A percentile compares a stretch with the other conserved stretches of the same genome.
Evolutionary conservation across 1,284 basidiomycete genomes (phyloP).

Genomic region (Pseudozyma tsukubaensis): DNA sequence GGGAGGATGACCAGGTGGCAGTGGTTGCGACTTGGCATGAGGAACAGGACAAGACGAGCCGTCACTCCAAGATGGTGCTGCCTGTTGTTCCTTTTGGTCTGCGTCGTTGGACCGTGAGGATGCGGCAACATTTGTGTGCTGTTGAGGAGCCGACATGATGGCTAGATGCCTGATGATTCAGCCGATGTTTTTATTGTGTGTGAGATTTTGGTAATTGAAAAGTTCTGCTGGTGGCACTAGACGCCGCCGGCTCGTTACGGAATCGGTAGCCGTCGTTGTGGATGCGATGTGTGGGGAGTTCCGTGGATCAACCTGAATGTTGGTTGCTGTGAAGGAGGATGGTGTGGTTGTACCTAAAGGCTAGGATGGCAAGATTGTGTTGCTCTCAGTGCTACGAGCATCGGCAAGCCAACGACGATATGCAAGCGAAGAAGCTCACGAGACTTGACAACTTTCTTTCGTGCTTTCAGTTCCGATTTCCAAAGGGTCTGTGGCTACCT

Average conservation of each 20-base stretch:
- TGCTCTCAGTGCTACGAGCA: constrained; percentile 1
- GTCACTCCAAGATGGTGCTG: constrained; percentile 42
- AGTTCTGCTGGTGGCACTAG: too few relatives aligned
- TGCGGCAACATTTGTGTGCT: constrained; percentile 7
- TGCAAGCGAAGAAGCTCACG: constrained; percentile 18
- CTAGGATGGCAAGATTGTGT: not conserved
- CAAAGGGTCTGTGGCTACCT: not conserved
- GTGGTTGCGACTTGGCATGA: constrained; percentile 61
- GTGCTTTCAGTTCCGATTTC: not conserved
- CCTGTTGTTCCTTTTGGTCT: constrained; percentile 4
- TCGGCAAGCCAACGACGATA: not conserved
- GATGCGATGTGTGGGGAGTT: too few relatives aligned
- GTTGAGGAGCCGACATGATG: constrained; percentile 23
- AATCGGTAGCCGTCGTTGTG: too few relatives aligned
- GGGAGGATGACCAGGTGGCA: constrained; percentile 67
- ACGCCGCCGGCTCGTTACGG: too few relatives aligned
- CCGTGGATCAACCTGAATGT: not conserved
- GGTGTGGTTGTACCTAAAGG: not conserved
- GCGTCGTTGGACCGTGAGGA: constrained; percentile 2
- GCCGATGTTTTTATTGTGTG: constrained; percentile 1
- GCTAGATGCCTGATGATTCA: constrained; percentile 1
- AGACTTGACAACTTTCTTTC: constrained; percentile 8
- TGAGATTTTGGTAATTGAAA: too few relatives aligned
- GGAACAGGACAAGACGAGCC: constrained; percentile 62
- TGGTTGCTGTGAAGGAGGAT: not conserved